phyloP scores from a whole-genome alignment of 148 eudicot species.

The Salicornia ramosissima region DNA sequence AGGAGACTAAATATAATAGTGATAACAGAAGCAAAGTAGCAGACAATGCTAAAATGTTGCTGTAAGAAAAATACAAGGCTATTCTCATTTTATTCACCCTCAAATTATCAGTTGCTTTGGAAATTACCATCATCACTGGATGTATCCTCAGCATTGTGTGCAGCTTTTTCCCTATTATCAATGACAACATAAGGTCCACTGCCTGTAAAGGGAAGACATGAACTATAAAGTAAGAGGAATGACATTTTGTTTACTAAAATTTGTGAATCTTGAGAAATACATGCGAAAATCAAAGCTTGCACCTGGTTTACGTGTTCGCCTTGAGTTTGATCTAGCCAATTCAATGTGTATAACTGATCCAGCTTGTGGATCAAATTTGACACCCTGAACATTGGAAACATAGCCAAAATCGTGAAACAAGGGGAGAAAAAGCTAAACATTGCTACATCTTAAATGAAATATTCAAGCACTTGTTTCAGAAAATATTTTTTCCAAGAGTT shows the following conservation, averaged over 20 bases:
- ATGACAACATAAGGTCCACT: constrained; percentile 88
- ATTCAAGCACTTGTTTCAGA: background rate
- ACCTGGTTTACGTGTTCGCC: constrained; percentile 68
- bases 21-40: background rate
- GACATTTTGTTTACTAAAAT: background rate
- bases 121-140: constrained; percentile 72
- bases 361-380: constrained; percentile 78
- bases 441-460: background rate
- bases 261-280: background rate
- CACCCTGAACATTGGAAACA: constrained; percentile 51
- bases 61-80: too few species aligned
- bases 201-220: constrained; percentile 37
- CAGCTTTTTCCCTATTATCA: constrained; percentile 53
- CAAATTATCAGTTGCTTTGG: background rate
- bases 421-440: too few species aligned
- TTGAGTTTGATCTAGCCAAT: constrained; percentile 87
- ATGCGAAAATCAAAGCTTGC: background rate
- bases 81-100: constrained; percentile 5
- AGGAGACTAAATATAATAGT: background rate
- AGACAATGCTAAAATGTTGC: background rate
- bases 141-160: constrained; percentile 41
- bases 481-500: background rate
- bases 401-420: background rate
- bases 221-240: constrained; percentile 10
- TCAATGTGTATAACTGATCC: constrained; percentile 73